Percentiles rank a stretch among this genome's conserved stretches.
These are phyloP conservation scores for Eleusine indica DNA, from an alignment of 176 grass and related monocot genomes.

Conservation along the genomic window DNA sequence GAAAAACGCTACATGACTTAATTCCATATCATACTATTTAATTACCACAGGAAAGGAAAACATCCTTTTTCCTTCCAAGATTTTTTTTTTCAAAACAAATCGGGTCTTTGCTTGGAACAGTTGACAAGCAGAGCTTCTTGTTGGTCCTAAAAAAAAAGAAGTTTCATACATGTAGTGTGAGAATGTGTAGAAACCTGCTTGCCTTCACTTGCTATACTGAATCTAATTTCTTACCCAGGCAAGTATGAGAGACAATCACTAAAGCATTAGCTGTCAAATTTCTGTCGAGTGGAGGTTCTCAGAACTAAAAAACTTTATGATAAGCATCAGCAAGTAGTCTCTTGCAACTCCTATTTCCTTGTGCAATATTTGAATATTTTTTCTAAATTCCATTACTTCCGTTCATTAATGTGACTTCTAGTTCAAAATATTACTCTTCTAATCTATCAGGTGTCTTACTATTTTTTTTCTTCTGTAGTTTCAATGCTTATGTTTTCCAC, in stretches of 20 bases:
- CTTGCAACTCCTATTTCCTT: background rate
- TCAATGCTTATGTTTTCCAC: slow-evolving; percentile 94
- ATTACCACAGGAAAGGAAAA: background rate
- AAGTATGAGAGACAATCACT: background rate
- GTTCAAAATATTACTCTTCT: background rate
- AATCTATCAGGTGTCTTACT: slow-evolving; percentile 12
- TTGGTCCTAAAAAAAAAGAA: background rate
- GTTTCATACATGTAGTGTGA: background rate
- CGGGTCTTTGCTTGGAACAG: background rate
- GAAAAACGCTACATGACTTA: slow-evolving; percentile 11
- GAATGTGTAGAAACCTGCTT: background rate
- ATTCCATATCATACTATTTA: background rate
- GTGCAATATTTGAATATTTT: background rate
- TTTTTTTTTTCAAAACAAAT: background rate
- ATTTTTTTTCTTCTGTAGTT: slow-evolving; percentile 58
- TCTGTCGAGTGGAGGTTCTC: background rate
- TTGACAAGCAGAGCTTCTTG: background rate
- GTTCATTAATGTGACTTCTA: slow-evolving; percentile 13
- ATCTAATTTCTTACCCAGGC: background rate
- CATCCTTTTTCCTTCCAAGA: slow-evolving; percentile 1
- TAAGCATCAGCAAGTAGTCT: background rate
- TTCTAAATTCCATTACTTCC: background rate
- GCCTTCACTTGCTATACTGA: background rate
- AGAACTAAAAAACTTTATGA: background rate
- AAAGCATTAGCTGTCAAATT: background rate